These are phyloP conservation scores for Sugiyamaella novakii DNA, from an alignment of 1,139 yeast species.

Conservation along the genomic window DNA sequence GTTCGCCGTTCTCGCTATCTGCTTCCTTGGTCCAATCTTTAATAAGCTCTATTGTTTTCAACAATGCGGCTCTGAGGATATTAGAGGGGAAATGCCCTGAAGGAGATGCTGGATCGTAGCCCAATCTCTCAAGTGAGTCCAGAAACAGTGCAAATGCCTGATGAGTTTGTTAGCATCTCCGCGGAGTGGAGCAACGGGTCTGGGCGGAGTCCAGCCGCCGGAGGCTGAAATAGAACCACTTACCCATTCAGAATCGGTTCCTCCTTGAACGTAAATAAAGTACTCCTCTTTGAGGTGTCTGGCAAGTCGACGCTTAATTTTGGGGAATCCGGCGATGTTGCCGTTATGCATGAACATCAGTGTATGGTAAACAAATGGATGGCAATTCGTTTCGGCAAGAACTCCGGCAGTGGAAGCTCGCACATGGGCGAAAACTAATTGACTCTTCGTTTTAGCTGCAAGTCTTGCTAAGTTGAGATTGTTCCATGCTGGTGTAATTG, in stretches of 20 bases:
- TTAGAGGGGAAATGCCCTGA: constrained; percentile 57
- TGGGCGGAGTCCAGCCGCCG: neutral
- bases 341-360: constrained; percentile 98
- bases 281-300: constrained; percentile 76
- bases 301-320: constrained; percentile 71
- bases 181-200: neutral
- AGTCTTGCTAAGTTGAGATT: constrained; percentile 83
- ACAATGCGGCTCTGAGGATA: constrained; percentile 65
- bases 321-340: constrained; percentile 71
- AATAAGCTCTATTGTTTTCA: constrained; percentile 70
- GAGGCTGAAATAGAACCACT: constrained; percentile 6
- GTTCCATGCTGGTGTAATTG: constrained; percentile 94
- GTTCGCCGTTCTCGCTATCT: constrained; percentile 55
- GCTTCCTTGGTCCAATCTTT: constrained; percentile 68
- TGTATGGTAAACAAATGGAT: constrained; percentile 82
- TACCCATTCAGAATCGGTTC: constrained; percentile 88
- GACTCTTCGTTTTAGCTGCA: constrained; percentile 83
- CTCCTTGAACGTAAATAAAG: constrained; percentile 81
- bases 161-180: neutral
- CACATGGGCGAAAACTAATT: constrained; percentile 89
- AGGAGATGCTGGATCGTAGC: constrained; percentile 62
- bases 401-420: constrained; percentile 96
- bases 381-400: constrained; percentile 91
- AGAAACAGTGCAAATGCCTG: constrained; percentile 79
- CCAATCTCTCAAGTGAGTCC: constrained; percentile 74